Evolutionary conservation across 1,139 yeast species (phyloP).

Genomic region (Taphrina pruni): DNA sequence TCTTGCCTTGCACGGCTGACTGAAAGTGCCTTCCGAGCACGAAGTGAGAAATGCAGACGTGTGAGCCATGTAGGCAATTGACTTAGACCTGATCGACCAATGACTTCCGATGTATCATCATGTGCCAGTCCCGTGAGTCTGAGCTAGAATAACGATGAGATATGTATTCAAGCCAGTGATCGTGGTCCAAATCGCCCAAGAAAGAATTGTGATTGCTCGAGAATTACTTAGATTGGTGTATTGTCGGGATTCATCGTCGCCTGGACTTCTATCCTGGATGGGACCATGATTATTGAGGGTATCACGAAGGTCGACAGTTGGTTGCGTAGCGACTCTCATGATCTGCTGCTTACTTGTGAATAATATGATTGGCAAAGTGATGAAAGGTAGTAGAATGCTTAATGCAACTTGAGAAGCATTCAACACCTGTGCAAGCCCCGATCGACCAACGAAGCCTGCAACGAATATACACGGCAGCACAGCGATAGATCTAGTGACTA

Average conservation of each 20-base stretch:
- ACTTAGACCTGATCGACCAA: too few relatives aligned
- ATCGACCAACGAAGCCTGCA: constrained; percentile 77
- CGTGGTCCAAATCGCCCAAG: constrained; percentile 69
- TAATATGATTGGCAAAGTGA: constrained; percentile 84
- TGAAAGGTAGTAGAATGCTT: constrained; percentile 82
- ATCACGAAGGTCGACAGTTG: too few relatives aligned
- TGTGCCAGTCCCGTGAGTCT: constrained; percentile 19
- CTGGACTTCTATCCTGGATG: too few relatives aligned
- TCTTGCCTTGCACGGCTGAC: too few relatives aligned
- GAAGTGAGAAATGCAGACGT: too few relatives aligned
- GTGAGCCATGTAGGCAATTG: too few relatives aligned
- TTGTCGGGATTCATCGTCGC: constrained; percentile 23
- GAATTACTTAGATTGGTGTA: constrained; percentile 72
- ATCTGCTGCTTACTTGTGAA: constrained; percentile 76
- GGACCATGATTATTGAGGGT: too few relatives aligned
- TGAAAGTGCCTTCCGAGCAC: too few relatives aligned
- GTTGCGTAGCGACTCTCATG: constrained; percentile 66
- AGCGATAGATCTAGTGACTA: constrained; percentile 82
- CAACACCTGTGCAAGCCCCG: constrained; percentile 78
- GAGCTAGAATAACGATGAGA: constrained; percentile 57
- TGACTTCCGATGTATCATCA: background rate
- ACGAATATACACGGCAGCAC: constrained; percentile 87
- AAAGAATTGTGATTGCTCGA: constrained; percentile 59
- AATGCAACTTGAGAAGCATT: constrained; percentile 89
- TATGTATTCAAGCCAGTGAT: constrained; percentile 77